phyloP scores from a whole-genome alignment of 352 stramenopile species.

The Phytopythium helicoides region DNA sequence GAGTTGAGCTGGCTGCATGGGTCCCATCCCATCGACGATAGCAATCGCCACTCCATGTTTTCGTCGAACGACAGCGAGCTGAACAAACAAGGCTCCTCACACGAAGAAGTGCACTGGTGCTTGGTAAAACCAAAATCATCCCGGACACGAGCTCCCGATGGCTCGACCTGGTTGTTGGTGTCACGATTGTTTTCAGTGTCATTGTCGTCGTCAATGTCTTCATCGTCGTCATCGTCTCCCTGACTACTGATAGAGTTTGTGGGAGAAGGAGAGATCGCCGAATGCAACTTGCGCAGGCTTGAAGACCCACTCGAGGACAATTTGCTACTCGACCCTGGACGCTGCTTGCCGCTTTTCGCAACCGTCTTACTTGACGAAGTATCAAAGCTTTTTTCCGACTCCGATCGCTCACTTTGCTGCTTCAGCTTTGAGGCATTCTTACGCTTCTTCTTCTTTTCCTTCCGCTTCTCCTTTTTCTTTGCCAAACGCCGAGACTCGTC shows the following conservation, averaged over 20 bases:
- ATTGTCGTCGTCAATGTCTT: constrained; percentile 29
- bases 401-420: constrained; percentile 33
- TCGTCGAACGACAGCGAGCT: constrained; percentile 63
- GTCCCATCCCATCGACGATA: constrained; percentile 86
- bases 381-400: constrained; percentile 32
- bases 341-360: constrained; percentile 19
- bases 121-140: constrained; percentile 20
- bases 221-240: constrained; percentile 33
- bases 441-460: constrained; percentile 90
- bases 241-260: constrained; percentile 43
- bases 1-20: constrained; percentile 53
- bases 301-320: constrained; percentile 9
- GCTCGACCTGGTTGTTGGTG: constrained; percentile 37
- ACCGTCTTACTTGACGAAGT: constrained; percentile 3
- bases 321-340: constrained; percentile 17
- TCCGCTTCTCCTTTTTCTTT: constrained; percentile 88
- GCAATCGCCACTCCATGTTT: constrained; percentile 68
- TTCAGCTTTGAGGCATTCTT: constrained; percentile 79
- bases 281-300: constrained; percentile 24
- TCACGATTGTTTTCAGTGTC: constrained; percentile 25
- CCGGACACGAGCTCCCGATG: constrained; percentile 10
- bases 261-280: constrained; percentile 34
- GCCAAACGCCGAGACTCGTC: constrained; percentile 70
- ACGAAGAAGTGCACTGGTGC: constrained; percentile 52
- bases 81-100: constrained; percentile 44